Conservation (phyloP, 352 stramenopile genomes). For the Globisporangium nagaii region DNA sequence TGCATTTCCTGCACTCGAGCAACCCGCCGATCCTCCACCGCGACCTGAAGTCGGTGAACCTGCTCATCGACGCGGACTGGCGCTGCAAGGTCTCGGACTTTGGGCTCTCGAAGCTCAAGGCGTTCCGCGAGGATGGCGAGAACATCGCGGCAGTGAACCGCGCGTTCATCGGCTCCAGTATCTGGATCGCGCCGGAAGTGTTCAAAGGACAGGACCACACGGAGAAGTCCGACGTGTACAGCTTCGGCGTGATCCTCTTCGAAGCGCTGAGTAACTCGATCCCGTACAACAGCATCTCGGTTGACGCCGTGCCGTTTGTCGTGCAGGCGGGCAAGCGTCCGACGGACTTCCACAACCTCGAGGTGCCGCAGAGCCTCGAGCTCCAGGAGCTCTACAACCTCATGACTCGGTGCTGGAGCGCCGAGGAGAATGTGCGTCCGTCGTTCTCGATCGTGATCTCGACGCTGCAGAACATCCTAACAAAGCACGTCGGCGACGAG, state of each 20-base stretch:
- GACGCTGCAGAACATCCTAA: slow-evolving; percentile 57
- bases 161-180: slow-evolving; percentile 77
- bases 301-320: slow-evolving; percentile 79
- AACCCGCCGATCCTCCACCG: slow-evolving; percentile 85
- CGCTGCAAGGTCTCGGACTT: slow-evolving; percentile 89
- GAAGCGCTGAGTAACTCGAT: slow-evolving; percentile 58
- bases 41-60: slow-evolving; percentile 88
- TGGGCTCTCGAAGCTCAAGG: slow-evolving; percentile 82
- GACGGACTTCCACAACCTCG: slow-evolving; percentile 65
- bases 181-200: slow-evolving; percentile 89
- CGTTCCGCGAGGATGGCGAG: slow-evolving; percentile 58
- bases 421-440: slow-evolving; percentile 57
- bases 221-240: slow-evolving; percentile 88
- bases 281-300: slow-evolving; percentile 72
- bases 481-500: slow-evolving; percentile 63
- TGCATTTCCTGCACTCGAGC: slow-evolving; percentile 90
- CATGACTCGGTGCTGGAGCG: slow-evolving; percentile 79
- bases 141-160: slow-evolving; percentile 27
- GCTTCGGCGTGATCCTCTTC: slow-evolving; percentile 81
- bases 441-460: slow-evolving; percentile 83
- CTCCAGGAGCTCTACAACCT: slow-evolving; percentile 65
- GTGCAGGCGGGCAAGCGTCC: slow-evolving; percentile 73
- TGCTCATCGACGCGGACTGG: slow-evolving; percentile 87
- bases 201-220: slow-evolving; percentile 85
- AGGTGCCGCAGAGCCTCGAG: slow-evolving; percentile 34